These are phyloP conservation scores for Camillea tinctor DNA, from an alignment of 2,329 filamentous ascomycete genomes.

Conservation along the genomic window DNA sequence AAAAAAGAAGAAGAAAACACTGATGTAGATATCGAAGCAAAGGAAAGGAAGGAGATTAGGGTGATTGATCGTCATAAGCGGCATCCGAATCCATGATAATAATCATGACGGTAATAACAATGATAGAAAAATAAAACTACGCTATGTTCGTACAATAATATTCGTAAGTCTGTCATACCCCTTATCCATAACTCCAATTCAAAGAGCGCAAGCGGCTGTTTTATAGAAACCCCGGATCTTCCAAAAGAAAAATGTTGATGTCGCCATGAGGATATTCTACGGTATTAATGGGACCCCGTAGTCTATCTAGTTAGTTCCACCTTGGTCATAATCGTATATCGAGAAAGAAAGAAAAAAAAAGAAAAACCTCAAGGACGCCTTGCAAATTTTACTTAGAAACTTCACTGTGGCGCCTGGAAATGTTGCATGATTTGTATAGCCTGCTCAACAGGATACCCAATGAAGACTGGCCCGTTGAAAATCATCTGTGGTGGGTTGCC, in stretches of 20 bases:
- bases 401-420: constrained; percentile 37
- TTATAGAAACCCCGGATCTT: background rate
- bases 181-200: background rate
- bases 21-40: no score
- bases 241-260: no score
- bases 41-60: background rate
- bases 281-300: background rate
- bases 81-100: background rate
- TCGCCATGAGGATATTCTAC: background rate
- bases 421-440: constrained; percentile 73
- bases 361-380: background rate
- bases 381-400: background rate
- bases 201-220: background rate
- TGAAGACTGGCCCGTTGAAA: constrained; percentile 91
- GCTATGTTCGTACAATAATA: background rate
- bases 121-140: no score
- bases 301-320: background rate
- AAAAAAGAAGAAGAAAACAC: background rate
- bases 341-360: no score
- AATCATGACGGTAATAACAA: no score
- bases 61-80: background rate
- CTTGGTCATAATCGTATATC: background rate
- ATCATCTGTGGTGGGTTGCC: constrained; percentile 64
- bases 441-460: constrained; percentile 84
- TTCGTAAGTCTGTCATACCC: background rate